phyloP scores from a whole-genome alignment of 495 filamentous ascomycete genomes.

The Opeltia flavorubescens region DNA sequence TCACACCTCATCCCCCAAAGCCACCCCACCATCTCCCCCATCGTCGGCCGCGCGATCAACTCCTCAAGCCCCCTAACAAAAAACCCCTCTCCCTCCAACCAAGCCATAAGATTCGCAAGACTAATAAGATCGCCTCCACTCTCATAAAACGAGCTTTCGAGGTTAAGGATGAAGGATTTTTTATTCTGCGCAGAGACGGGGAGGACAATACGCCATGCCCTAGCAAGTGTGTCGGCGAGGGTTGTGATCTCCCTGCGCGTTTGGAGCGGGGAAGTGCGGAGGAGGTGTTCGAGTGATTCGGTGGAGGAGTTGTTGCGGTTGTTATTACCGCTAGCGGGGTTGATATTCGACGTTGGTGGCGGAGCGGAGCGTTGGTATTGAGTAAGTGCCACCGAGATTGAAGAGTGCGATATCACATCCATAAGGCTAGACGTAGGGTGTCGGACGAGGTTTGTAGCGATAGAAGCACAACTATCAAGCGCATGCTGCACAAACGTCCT shows the following conservation, averaged over 20 bases:
- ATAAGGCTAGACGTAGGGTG: slow-evolving; percentile 31
- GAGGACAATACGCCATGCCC: slow-evolving; percentile 37
- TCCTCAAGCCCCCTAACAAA: slow-evolving; percentile 34
- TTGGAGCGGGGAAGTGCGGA: not conserved
- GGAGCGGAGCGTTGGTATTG: slow-evolving; percentile 17
- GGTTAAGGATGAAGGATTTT: slow-evolving; percentile 20
- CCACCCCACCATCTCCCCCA: slow-evolving; percentile 35
- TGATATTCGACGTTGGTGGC: slow-evolving; percentile 3
- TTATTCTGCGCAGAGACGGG: slow-evolving; percentile 15
- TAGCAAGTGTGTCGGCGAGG: slow-evolving; percentile 32
- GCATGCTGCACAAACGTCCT: slow-evolving; percentile 27
- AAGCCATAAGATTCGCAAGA: slow-evolving; percentile 32
- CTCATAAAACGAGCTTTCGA: slow-evolving; percentile 37
- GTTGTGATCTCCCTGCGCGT: slow-evolving; percentile 26
- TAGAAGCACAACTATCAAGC: slow-evolving; percentile 36
- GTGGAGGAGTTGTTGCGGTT: no score
- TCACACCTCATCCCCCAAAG: slow-evolving; percentile 8
- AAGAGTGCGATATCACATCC: slow-evolving; percentile 21
- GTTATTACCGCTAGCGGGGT: no score
- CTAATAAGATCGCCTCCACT: slow-evolving; percentile 39
- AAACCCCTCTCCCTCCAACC: slow-evolving; percentile 36
- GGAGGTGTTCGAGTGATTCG: no score
- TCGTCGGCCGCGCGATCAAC: slow-evolving; percentile 32
- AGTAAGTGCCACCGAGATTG: slow-evolving; percentile 23
- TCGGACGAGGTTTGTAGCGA: slow-evolving; percentile 27